Evolutionary conservation across 305 asterid genomes (phyloP).

Genomic region (Ajuga reptans): DNA sequence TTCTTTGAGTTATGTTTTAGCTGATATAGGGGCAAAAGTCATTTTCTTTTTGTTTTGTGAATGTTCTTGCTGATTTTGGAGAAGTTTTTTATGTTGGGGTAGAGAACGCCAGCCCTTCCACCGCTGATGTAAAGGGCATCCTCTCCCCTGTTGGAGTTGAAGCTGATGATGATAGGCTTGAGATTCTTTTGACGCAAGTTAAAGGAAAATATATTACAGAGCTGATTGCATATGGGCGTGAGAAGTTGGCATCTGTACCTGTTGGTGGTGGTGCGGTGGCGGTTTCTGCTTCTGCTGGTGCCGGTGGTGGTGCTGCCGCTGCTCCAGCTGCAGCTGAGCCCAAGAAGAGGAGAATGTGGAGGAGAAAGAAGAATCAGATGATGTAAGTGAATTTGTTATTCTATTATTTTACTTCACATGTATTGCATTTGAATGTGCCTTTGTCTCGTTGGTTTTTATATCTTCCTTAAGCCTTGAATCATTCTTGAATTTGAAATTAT

Average conservation of each 20-base stretch:
- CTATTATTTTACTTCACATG: not conserved
- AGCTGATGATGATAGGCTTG: constrained; percentile 33
- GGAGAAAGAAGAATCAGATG: constrained; percentile 51
- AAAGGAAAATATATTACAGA: constrained; percentile 48
- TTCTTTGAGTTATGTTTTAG: too few species aligned
- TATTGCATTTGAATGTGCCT: too few species aligned
- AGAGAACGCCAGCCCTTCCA: constrained; percentile 36
- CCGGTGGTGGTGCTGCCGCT: constrained; percentile 25
- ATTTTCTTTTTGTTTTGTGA: too few species aligned
- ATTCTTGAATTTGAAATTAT: not conserved
- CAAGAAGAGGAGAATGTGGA: constrained; percentile 49
- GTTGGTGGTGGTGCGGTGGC: constrained; percentile 47
- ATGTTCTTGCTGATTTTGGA: too few species aligned
- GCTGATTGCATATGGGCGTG: constrained; percentile 53
- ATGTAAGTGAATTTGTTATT: constrained; percentile 24
- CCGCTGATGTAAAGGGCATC: constrained; percentile 32
- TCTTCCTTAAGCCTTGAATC: not conserved
- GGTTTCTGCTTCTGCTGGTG: constrained; percentile 28
- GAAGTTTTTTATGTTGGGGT: too few species aligned
- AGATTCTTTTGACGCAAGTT: constrained; percentile 39
- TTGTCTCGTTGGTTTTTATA: not conserved
- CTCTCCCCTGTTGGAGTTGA: constrained; percentile 45
- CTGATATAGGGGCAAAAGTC: too few species aligned
- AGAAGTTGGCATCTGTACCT: constrained; percentile 57
- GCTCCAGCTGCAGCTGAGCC: constrained; percentile 48